phyloP scores from a whole-genome alignment of 495 filamentous ascomycete species.

The Cercophora samala region DNA sequence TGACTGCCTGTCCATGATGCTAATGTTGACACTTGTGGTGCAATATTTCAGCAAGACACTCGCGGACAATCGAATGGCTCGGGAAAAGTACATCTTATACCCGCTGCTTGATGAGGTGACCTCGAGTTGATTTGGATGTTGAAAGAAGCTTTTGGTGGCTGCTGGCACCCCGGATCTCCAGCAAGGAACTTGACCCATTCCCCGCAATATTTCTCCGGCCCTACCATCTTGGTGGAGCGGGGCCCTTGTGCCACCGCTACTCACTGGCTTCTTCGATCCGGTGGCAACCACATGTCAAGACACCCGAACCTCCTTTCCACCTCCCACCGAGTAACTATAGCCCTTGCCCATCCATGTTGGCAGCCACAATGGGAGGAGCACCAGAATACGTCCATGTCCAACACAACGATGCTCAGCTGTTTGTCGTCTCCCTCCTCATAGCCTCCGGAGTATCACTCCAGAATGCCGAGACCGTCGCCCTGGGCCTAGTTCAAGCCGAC shows the following conservation, averaged over 20 bases:
- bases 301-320: background rate
- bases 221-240: background rate
- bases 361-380: slow-evolving; percentile 18
- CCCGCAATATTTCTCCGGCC: background rate
- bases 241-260: background rate
- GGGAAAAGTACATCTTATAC: too few species aligned
- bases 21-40: background rate
- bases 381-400: slow-evolving; percentile 12
- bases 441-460: slow-evolving; percentile 55
- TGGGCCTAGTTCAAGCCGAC: slow-evolving; percentile 66
- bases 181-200: background rate
- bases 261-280: background rate
- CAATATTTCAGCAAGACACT: background rate
- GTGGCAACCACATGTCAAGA: background rate
- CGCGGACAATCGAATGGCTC: too few species aligned
- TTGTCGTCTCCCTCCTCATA: slow-evolving; percentile 43
- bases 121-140: background rate
- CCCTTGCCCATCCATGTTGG: background rate
- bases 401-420: slow-evolving; percentile 22
- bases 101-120: too few species aligned
- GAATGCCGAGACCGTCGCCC: slow-evolving; percentile 58
- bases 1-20: background rate
- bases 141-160: slow-evolving; percentile 18
- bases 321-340: background rate
- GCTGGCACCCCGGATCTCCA: background rate